These are phyloP conservation scores for Pichia sp. DNA, from an alignment of 1,139 yeast species.

Conservation along the genomic window DNA sequence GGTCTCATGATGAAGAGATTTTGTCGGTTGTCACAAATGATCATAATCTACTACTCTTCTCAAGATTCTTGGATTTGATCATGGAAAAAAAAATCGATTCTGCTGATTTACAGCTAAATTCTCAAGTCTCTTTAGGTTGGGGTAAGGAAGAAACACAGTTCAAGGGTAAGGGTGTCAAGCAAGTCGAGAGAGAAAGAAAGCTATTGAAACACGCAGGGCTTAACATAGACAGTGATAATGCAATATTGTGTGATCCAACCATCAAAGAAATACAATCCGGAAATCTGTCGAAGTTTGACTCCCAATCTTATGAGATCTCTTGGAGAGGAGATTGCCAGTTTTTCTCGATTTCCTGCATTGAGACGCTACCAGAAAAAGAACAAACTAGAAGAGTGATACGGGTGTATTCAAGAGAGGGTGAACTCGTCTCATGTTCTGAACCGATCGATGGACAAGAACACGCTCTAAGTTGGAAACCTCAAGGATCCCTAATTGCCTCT, in stretches of 20 bases:
- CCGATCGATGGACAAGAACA: conserved; percentile 82
- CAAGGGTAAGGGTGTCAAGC: conserved; percentile 88
- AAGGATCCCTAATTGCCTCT: conserved; percentile 82
- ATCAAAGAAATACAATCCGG: conserved; percentile 75
- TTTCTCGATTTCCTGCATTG: conserved; percentile 66
- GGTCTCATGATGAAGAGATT: conserved; percentile 94
- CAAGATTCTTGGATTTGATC: conserved; percentile 77
- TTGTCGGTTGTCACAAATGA: conserved; percentile 66
- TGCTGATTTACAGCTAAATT: conserved; percentile 61
- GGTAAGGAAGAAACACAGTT: conserved; percentile 97
- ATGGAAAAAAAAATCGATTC: conserved; percentile 57
- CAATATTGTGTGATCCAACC: conserved; percentile 85
- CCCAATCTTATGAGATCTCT: conserved; percentile 47
- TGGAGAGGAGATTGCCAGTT: conserved; percentile 97
- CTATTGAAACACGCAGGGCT: conserved; percentile 67
- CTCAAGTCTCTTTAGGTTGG: conserved; percentile 98
- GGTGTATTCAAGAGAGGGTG: conserved; percentile 77
- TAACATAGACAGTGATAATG: conserved; percentile 47
- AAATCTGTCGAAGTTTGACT: conserved; percentile 51
- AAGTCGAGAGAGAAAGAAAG: conserved; percentile 60
- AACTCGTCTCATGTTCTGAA: conserved; percentile 79
- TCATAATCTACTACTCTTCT: conserved; percentile 59
- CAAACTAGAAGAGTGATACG: conserved; percentile 72
- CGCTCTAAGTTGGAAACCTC: conserved; percentile 81
- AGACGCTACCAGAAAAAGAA: conserved; percentile 43